Percentiles rank a stretch among this genome's conserved stretches.
Evolutionary conservation across 2,329 filamentous ascomycete genomes (phyloP).

Genomic region (Colletotrichum sp.): DNA sequence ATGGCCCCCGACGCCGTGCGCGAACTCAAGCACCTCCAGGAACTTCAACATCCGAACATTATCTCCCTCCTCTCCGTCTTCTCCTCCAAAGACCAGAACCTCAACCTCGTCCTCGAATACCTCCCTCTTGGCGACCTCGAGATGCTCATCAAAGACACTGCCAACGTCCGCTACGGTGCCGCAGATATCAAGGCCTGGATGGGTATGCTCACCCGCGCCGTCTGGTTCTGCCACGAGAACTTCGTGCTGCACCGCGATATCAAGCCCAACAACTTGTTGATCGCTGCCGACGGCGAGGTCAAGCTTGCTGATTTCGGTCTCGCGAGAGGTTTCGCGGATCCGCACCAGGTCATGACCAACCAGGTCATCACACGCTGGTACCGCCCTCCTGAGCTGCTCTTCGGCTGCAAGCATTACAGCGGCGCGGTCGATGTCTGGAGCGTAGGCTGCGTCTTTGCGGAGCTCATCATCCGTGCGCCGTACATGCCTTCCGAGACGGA

Average conservation of each 20-base stretch:
- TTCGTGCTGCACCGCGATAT: constrained; percentile 96
- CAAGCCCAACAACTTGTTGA: constrained; percentile 97
- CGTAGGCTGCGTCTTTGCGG: constrained; percentile 90
- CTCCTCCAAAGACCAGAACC: constrained; percentile 93
- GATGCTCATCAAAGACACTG: constrained; percentile 87
- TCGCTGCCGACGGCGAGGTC: constrained; percentile 89
- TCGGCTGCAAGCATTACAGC: constrained; percentile 86
- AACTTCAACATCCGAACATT: constrained; percentile 94
- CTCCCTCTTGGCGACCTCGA: constrained; percentile 93
- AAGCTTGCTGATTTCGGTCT: constrained; percentile 98
- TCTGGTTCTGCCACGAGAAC: constrained; percentile 97
- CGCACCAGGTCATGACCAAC: constrained; percentile 86
- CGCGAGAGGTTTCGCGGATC: constrained; percentile 87
- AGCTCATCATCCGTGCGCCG: constrained; percentile 82
- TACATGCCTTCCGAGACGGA: constrained; percentile 87
- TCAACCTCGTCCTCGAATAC: constrained; percentile 94
- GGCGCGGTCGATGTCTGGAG: constrained; percentile 95
- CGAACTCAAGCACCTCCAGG: constrained; percentile 94
- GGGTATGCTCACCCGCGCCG: constrained; percentile 90
- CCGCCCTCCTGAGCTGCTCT: constrained; percentile 90
- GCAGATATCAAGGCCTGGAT: constrained; percentile 98
- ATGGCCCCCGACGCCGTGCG: constrained; percentile 94
- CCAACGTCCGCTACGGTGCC: constrained; percentile 78
- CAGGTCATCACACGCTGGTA: constrained; percentile 99
- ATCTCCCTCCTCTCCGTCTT: constrained; percentile 93